Evolutionary conservation across 2,329 filamentous ascomycete species (phyloP).

Genomic region (Didymella pomorum): DNA sequence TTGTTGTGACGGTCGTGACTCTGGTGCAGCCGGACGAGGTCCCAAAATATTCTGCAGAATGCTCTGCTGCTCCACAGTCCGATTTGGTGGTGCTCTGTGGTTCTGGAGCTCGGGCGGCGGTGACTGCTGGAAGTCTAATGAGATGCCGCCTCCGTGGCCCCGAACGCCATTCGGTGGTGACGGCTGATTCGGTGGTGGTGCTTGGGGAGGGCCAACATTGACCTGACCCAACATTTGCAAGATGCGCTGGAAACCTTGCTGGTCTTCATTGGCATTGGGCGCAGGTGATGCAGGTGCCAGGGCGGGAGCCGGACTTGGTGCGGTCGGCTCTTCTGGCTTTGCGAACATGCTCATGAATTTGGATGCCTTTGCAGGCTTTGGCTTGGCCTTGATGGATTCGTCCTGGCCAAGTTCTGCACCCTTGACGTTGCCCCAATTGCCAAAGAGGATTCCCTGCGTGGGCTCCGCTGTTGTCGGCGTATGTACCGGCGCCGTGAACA

Average conservation of each 20-base stretch:
- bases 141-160: slow-evolving; percentile 39
- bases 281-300: slow-evolving; percentile 35
- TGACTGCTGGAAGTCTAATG: slow-evolving; percentile 45
- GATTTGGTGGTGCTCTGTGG: slow-evolving; percentile 31
- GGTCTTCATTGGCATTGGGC: slow-evolving; percentile 68
- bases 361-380: slow-evolving; percentile 74
- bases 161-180: slow-evolving; percentile 39
- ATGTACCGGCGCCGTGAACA: slow-evolving; percentile 57
- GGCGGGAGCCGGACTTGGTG: slow-evolving; percentile 23
- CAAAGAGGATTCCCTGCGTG: slow-evolving; percentile 80
- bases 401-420: slow-evolving; percentile 46
- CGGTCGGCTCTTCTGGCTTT: slow-evolving; percentile 50
- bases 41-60: slow-evolving; percentile 49
- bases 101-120: slow-evolving; percentile 41
- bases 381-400: slow-evolving; percentile 47
- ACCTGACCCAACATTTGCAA: slow-evolving; percentile 77
- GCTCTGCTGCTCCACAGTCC: slow-evolving; percentile 47
- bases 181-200: slow-evolving; percentile 31
- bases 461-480: slow-evolving; percentile 68
- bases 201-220: slow-evolving; percentile 31
- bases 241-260: slow-evolving; percentile 84
- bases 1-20: slow-evolving; percentile 42
- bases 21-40: slow-evolving; percentile 40
- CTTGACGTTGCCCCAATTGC: slow-evolving; percentile 63
- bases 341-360: slow-evolving; percentile 80